Evolutionary conservation across 352 stramenopile species (phyloP), one percentile per base, ranked within the genome.

Genomic region (Phytophthora pseudosyringae): DNA sequence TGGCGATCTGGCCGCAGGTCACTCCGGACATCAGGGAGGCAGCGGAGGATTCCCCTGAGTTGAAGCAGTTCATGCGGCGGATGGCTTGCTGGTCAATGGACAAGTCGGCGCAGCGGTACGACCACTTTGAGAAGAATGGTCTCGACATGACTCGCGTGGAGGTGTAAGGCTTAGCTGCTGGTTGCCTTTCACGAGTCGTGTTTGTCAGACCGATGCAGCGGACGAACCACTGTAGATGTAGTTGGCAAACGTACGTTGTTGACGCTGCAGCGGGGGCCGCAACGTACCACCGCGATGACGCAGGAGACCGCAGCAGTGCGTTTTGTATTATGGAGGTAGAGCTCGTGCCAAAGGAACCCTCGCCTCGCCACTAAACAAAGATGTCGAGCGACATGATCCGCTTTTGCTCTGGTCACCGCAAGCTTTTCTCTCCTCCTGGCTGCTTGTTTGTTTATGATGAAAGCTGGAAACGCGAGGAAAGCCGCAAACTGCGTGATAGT

Each of bases 361-460:
- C 21, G 2, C 35, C 35, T 41, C 11, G 10, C 46, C 25, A 50
- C 55, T 21, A 18, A 56, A 41, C 44, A 64, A 49, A 41, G 55
- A 56, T 64, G 55, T 56, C 55, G 33, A 48, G 33, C 7, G 33
- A 48, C 26, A 50, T 48, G 38, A 21, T 58, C 31, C n/a, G 39
- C 28, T 9, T 41, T 13, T 18, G 39, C 51, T 13, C 11, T 39
- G 25, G 9, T 38, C 11, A 9, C 52, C 39, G 51, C 40, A 18
- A 43, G 29, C 18, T 49, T 49, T 61, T 40, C 26, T 40, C 35
- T n/a, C 21, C 21, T 21, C 21, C 21, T 21, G 21, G 2, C 3
- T 31, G 10, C 10, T 26, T 36, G 3, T 31, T 48, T 54, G 59
- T 55, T 67, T 67, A 61, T 60, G 59, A 60, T 25, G 46, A 59